phyloP scores from a whole-genome alignment of 1,284 basidiomycete species.

The Schizophyllum amplum region DNA sequence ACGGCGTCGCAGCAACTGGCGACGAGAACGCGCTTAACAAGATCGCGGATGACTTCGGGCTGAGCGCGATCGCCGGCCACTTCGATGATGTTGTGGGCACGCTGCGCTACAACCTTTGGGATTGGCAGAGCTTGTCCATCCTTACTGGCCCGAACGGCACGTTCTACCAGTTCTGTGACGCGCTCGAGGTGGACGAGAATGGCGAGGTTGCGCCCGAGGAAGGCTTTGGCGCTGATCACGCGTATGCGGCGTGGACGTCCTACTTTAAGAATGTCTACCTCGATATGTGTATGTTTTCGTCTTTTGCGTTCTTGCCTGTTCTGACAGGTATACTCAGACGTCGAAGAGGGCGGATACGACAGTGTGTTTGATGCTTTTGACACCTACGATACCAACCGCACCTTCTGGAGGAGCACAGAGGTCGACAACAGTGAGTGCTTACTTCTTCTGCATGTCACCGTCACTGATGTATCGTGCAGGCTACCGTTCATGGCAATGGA shows the following conservation, averaged over 20 bases:
- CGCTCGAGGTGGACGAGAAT: constrained; percentile 53
- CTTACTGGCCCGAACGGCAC: constrained; percentile 35
- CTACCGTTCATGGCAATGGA: constrained; percentile 54
- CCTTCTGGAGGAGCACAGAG: constrained; percentile 40
- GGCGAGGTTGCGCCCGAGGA: constrained; percentile 40
- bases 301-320: constrained; percentile 28
- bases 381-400: constrained; percentile 39
- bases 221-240: constrained; percentile 58
- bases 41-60: constrained; percentile 49
- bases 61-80: constrained; percentile 40
- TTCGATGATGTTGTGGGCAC: constrained; percentile 14
- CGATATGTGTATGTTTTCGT: neutral
- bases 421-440: constrained; percentile 31
- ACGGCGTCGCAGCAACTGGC: constrained; percentile 34
- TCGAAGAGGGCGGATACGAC: neutral
- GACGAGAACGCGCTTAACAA: constrained; percentile 34
- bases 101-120: constrained; percentile 51
- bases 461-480: constrained; percentile 8
- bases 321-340: constrained; percentile 28
- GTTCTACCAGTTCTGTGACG: constrained; percentile 65
- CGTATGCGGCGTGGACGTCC: constrained; percentile 50
- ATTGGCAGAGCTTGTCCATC: constrained; percentile 51
- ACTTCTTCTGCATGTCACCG: no score
- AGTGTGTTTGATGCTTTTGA: constrained; percentile 42
- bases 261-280: constrained; percentile 41